Evolutionary conservation across 148 eudicot genomes (phyloP).

Genomic region (Rheum nobile): DNA sequence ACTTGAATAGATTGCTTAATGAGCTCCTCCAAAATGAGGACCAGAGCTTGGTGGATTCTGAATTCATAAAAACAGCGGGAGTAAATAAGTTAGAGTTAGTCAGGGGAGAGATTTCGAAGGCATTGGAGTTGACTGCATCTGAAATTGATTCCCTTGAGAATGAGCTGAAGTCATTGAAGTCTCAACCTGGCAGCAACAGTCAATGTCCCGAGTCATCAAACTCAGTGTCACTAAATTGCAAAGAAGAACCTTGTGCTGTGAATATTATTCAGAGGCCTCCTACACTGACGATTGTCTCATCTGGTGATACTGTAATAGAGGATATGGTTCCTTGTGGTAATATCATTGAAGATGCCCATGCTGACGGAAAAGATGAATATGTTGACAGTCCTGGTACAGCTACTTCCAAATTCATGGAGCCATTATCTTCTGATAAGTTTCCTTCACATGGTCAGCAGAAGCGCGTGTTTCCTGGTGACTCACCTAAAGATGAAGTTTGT

Average conservation of each 20-base stretch:
- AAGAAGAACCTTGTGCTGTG: constrained; percentile 26
- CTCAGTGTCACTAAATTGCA: constrained; percentile 19
- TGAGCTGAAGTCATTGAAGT: constrained; percentile 45
- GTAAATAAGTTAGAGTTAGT: constrained; percentile 46
- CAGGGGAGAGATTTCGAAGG: constrained; percentile 56
- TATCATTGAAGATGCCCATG: constrained; percentile 18
- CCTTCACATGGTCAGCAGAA: constrained; percentile 5
- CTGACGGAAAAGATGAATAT: constrained; percentile 29
- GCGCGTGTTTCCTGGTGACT: constrained; percentile 7
- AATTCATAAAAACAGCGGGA: constrained; percentile 37
- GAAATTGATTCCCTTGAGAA: constrained; percentile 79
- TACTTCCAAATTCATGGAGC: constrained; percentile 52
- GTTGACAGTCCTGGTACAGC: constrained; percentile 63
- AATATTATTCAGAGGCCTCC: constrained; percentile 25
- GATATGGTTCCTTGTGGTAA: constrained; percentile 15
- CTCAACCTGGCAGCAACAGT: constrained; percentile 16
- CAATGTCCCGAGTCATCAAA: constrained; percentile 28
- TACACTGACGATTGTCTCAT: constrained; percentile 28
- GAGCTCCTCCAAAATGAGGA: constrained; percentile 42
- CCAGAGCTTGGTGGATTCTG: constrained; percentile 32
- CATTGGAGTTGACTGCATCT: constrained; percentile 61
- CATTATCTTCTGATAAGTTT: constrained; percentile 15
- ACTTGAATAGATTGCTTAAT: constrained; percentile 41
- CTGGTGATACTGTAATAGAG: constrained; percentile 27
- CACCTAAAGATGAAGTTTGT: constrained; percentile 9